Evolutionary conservation across 2,329 filamentous ascomycete species (phyloP), one percentile per base, ranked within the genome.

Genomic region (Trichoderma oligosporum): DNA sequence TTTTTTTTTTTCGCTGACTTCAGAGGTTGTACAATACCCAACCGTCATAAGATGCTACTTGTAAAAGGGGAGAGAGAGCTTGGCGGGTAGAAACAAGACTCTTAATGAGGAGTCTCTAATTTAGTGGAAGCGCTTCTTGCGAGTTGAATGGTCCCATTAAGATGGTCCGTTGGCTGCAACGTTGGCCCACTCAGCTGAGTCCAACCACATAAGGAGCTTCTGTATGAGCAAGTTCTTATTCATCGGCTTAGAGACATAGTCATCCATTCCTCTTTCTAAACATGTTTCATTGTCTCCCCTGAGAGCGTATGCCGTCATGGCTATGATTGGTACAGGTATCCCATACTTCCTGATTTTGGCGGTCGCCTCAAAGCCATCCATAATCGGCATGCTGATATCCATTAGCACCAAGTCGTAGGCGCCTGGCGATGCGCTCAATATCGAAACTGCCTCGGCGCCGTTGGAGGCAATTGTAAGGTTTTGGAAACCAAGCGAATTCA

Each of bases 191-290:
- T 55, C 52, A 5, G 41, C 11, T 20, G 52, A 46, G 16, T 58
- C 58, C n/a, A 63, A 42, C 60, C 61, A 63, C 7, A 8, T 49
- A 7, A 76, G 44, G 66, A 74, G 51, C 39, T 61, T 62, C 29
- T 59, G 57, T 52, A 62, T 41, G 1, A 64, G 45, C 20, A 59
- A 16, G n/a, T 58, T 57, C 18, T 56, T 73, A 61, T 80, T 75
- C 9, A 82, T 74, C 0, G 80, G 81, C 61, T 83, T 83, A 2
- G 79, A 70, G 11, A 83, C 70, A 60, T 82, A 83, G 39, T 78
- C 80, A 39, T 78, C 76, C 79, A 83, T 81, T 0, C 81, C 81
- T 48, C 75, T 76, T 4, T 76, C 74, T 25, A 81, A 69, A 60
- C 81, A 83, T 8, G 70, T 72, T 44, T 83, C 81, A 4, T 73